Conservation (phyloP, 2,329 filamentous ascomycete species). For the Beauveria sp. region DNA sequence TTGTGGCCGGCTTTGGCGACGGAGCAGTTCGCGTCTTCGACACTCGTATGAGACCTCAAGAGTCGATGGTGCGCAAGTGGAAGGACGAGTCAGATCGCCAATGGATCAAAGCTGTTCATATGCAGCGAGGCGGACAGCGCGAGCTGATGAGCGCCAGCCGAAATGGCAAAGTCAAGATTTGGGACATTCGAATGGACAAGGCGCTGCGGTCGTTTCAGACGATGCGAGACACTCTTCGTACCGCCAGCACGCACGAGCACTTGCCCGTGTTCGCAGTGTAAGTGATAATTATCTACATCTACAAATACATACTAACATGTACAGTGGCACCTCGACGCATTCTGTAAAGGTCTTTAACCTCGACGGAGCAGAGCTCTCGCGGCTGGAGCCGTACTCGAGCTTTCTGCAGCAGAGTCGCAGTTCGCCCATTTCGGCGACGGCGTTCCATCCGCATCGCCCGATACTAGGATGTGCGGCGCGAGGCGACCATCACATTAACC, state of each 20-base stretch:
- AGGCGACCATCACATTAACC: conserved; percentile 83
- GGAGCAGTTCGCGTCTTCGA: conserved; percentile 93
- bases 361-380: conserved; percentile 69
- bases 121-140: conserved; percentile 89
- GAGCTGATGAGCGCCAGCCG: conserved; percentile 86
- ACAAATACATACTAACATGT: background rate
- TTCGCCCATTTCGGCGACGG: conserved; percentile 76
- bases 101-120: conserved; percentile 93
- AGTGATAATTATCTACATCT: conserved; percentile 30
- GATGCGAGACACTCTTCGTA: conserved; percentile 71
- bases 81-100: conserved; percentile 78
- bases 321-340: conserved; percentile 79
- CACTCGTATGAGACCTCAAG: conserved; percentile 72
- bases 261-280: conserved; percentile 91
- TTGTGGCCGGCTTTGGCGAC: conserved; percentile 93
- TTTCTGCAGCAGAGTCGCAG: conserved; percentile 76
- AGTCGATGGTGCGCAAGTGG: conserved; percentile 94
- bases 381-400: conserved; percentile 81
- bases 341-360: conserved; percentile 90
- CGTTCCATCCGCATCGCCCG: conserved; percentile 92
- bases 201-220: conserved; percentile 67
- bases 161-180: conserved; percentile 88
- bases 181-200: conserved; percentile 86
- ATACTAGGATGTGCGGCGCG: conserved; percentile 81
- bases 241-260: conserved; percentile 89